Base-by-base conservation (phyloP, 768 basidiomycete genomes). In the Trametes meyenii region DNA sequence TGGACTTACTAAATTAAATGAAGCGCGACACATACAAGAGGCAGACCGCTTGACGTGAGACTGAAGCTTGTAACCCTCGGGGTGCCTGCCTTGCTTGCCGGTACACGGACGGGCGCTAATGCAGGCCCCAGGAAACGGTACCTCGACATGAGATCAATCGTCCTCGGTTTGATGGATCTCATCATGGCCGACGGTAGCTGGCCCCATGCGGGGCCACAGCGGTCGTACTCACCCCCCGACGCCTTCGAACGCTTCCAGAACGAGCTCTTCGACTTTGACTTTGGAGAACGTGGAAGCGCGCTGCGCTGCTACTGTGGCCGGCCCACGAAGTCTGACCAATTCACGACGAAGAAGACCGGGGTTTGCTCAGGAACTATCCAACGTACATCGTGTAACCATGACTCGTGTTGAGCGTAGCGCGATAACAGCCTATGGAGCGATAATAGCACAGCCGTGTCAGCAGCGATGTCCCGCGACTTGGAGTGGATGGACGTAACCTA, bases 101-200 rank as follows among this genome's bases (percentile, higher is more conserved):
- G 43, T 14, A 21, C 35, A 14, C 39, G 17, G 24, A 5, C 29
- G 57, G 49, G 49, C 57, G 57, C 57, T 50, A 33, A 33, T 50
- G 2, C 7, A 29, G 13, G 29, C 8, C 40, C 29, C 13, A 17
- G 16, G 39, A 23, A 10, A 40, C 19, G 51, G 51, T 39, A 39
- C 36, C 51, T 50, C 46, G 38, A 26, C 23, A 26, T 42, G 50
- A 29, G 49, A 58, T 58, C 57, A 58, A 58, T 50, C 49, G 48
- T 17, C 26, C 49, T 21, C 17, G 29, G 39, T 36, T 26, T 50
- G 57, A 58, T 58, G 51, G 57, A 50, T 58, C 49, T 58, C 57
- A 58, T 58, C 57, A 58, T 10, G 19, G 19, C 26, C 13, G 49
- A 19, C 48, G 39, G 23, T 12, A 12, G 11, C 23, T 21, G 26